Evolutionary conservation across 495 filamentous ascomycete genomes (phyloP).

Genomic region (Penicillium crystallinum): DNA sequence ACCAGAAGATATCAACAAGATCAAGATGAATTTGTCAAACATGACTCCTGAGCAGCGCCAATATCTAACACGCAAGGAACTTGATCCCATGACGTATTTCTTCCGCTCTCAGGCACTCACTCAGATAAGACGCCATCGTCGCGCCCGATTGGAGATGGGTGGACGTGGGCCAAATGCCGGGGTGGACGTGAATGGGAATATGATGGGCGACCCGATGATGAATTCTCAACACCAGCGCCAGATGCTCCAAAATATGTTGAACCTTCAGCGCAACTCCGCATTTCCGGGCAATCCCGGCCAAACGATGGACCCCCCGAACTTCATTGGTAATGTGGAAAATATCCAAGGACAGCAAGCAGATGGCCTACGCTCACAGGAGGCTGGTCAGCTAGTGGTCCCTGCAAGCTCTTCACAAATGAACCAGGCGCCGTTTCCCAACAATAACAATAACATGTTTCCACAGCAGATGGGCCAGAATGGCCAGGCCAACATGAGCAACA

Average conservation of each 20-base stretch:
- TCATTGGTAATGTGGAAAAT: conserved; percentile 49
- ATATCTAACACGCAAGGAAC: conserved; percentile 32
- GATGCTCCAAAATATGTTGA: conserved; percentile 42
- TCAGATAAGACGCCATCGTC: conserved; percentile 33
- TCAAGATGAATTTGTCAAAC: conserved; percentile 37
- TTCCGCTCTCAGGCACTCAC: conserved; percentile 46
- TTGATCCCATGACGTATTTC: conserved; percentile 46
- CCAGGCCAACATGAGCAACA: conserved; percentile 35
- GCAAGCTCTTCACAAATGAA: conserved; percentile 53
- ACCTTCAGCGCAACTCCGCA: conserved; percentile 36
- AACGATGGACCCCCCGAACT: conserved; percentile 41
- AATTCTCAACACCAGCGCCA: conserved; percentile 37
- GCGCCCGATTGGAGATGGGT: conserved; percentile 30
- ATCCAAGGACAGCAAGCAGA: conserved; percentile 59
- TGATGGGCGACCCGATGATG: conserved; percentile 38
- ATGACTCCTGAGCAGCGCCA: conserved; percentile 44
- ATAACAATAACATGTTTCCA: conserved; percentile 35
- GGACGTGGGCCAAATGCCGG: conserved; percentile 25
- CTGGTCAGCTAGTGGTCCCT: conserved; percentile 61
- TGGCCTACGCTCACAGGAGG: conserved; percentile 57
- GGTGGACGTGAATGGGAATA: conserved; percentile 28
- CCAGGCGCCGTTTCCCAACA: conserved; percentile 28
- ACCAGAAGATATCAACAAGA: conserved; percentile 41
- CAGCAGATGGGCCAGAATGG: conserved; percentile 33
- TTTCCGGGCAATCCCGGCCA: conserved; percentile 35